Evolutionary conservation across 140 eudicot genomes (phyloP).

Genomic region (Cichorium intybus): DNA sequence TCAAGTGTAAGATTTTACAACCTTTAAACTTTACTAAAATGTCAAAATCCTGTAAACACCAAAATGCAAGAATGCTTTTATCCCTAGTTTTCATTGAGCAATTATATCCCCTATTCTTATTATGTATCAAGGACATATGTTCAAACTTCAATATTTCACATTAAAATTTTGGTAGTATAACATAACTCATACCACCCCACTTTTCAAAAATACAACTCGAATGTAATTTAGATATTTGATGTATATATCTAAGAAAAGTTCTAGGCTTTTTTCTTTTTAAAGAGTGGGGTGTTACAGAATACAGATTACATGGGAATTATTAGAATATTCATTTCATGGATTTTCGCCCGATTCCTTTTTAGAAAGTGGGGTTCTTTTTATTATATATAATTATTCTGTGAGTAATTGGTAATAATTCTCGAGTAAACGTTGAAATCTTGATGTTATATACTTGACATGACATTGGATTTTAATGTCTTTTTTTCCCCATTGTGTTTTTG

Average conservation of each 20-base stretch:
- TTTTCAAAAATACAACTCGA: too few relatives aligned
- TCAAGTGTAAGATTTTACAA: conserved; percentile 22
- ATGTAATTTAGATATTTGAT: too few relatives aligned
- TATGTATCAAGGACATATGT: background rate
- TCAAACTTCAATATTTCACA: background rate
- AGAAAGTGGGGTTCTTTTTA: background rate
- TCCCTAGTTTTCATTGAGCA: background rate
- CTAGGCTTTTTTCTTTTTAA: too few relatives aligned
- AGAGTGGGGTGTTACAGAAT: too few relatives aligned
- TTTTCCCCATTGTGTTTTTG: too few relatives aligned
- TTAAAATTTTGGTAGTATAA: background rate
- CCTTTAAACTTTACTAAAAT: conserved; percentile 1
- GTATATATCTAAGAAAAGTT: too few relatives aligned
- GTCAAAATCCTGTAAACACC: background rate
- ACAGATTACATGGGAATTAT: too few relatives aligned
- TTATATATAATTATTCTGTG: background rate
- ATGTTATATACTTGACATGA: background rate
- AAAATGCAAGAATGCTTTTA: background rate
- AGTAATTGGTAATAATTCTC: background rate
- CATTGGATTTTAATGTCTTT: too few relatives aligned
- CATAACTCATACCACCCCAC: background rate
- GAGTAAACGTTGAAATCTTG: background rate
- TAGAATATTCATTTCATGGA: too few relatives aligned
- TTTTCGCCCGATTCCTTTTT: too few relatives aligned
- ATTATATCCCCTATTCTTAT: background rate